Conservation (phyloP, 345 rosid species). For the Populus davidiana region DNA sequence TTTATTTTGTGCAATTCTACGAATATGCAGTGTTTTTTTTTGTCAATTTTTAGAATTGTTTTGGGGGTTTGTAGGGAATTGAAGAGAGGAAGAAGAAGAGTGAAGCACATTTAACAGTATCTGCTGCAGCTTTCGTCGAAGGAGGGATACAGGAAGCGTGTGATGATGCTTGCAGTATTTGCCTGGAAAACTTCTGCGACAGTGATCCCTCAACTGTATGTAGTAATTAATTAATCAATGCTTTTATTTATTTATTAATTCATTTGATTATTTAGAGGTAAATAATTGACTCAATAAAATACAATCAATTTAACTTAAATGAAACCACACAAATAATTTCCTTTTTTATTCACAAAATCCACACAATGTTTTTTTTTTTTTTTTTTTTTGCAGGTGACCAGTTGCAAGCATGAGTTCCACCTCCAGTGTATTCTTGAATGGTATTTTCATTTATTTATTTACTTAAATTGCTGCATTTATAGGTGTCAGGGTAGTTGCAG, state of each 20-base stretch:
- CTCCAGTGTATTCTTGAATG: slow-evolving; percentile 98
- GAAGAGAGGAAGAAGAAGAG: slow-evolving; percentile 46
- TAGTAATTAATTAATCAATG: neutral
- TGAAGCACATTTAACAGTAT: slow-evolving; percentile 60
- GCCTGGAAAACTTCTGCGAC: slow-evolving; percentile 81
- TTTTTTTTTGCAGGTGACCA: slow-evolving; percentile 52
- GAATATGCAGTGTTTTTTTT: too few species aligned
- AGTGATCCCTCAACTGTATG: slow-evolving; percentile 84
- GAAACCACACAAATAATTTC: too few species aligned
- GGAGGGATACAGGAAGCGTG: slow-evolving; percentile 97
- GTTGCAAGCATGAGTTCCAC: slow-evolving; percentile 97
- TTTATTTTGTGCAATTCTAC: too few species aligned
- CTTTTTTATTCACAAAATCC: too few species aligned
- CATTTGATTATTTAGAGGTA: neutral
- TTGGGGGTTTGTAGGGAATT: slow-evolving; percentile 37
- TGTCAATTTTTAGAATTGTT: neutral
- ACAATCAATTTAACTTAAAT: too few species aligned
- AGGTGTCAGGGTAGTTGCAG: neutral
- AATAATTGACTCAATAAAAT: too few species aligned
- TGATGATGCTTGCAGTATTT: slow-evolving; percentile 97
- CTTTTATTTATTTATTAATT: neutral
- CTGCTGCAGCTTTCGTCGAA: slow-evolving; percentile 95
- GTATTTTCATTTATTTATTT: slow-evolving; percentile 32
- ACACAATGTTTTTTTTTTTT: too few species aligned
- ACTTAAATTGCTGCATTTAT: neutral